Percentiles rank a stretch among this genome's conserved stretches.
These are phyloP conservation scores for Gloeophyllum trabeum DNA, from an alignment of 768 basidiomycete species.

Conservation along the genomic window DNA sequence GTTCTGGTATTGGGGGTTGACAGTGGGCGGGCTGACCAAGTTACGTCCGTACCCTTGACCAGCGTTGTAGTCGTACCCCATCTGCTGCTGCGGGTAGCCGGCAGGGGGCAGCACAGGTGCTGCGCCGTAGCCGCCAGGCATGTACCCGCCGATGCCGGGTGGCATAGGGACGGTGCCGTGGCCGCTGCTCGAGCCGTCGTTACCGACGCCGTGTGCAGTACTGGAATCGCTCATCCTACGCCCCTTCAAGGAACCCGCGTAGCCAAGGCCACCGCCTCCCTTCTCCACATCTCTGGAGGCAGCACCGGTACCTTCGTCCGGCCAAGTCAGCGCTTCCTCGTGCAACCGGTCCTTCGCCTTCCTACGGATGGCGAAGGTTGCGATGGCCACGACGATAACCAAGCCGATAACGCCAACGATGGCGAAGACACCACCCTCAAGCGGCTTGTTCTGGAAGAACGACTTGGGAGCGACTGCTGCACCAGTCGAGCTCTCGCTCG, in stretches of 20 bases:
- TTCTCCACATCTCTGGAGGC: conserved; percentile 3
- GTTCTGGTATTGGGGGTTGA: background rate
- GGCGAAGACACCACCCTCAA: conserved; percentile 48
- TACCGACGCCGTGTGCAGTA: background rate
- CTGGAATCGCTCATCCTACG: background rate
- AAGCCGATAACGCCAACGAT: conserved; percentile 37
- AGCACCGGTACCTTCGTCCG: conserved; percentile 2
- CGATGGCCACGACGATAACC: conserved; percentile 28
- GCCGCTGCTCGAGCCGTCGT: background rate
- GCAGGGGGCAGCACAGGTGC: background rate
- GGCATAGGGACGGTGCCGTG: background rate
- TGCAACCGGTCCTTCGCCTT: conserved; percentile 24
- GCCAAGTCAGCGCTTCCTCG: conserved; percentile 13
- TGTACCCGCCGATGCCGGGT: background rate
- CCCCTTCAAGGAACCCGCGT: background rate
- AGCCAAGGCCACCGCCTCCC: background rate
- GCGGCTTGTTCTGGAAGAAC: conserved; percentile 57
- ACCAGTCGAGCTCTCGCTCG: conserved; percentile 16
- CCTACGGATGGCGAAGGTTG: conserved; percentile 38
- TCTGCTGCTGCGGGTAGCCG: background rate
- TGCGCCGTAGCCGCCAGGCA: background rate
- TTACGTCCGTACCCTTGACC: no score
- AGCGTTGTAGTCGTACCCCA: background rate
- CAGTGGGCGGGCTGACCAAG: no score
- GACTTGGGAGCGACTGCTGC: conserved; percentile 15